Conservation (phyloP, 148 eudicot species). For the Dysphania ambrosioides region DNA sequence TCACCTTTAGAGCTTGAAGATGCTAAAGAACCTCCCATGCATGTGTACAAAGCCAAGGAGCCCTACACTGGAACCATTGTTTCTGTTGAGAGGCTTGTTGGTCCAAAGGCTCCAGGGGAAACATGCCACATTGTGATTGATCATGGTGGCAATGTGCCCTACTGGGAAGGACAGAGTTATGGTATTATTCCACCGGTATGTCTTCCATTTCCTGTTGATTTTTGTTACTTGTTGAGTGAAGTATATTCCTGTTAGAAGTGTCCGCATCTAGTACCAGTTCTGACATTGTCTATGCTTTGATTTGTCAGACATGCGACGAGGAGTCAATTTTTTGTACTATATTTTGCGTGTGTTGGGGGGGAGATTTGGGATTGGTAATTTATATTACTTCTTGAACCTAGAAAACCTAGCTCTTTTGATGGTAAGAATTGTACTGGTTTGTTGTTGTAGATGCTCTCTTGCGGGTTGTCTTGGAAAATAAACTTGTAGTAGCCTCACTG, state of each 20-base stretch:
- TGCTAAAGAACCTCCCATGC: slow-evolving; percentile 71
- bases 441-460: background rate
- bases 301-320: background rate
- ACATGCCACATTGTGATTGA: slow-evolving; percentile 93
- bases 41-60: slow-evolving; percentile 68
- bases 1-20: slow-evolving; percentile 66
- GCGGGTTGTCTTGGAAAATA: background rate
- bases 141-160: slow-evolving; percentile 89
- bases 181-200: slow-evolving; percentile 92
- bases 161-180: slow-evolving; percentile 98
- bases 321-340: too few species aligned
- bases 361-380: background rate
- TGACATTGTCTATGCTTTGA: background rate
- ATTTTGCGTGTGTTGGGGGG: background rate
- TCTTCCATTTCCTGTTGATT: slow-evolving; percentile 7
- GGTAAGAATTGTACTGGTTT: background rate
- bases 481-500: too few species aligned
- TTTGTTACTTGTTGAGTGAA: background rate
- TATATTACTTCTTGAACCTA: background rate
- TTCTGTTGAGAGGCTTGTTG: slow-evolving; percentile 89
- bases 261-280: background rate
- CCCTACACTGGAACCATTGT: slow-evolving; percentile 84
- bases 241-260: background rate
- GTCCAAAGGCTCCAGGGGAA: slow-evolving; percentile 92
- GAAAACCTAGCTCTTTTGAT: background rate